Conservation (phyloP, 169 alveolate genomes). For the Miamiensis avidus region DNA sequence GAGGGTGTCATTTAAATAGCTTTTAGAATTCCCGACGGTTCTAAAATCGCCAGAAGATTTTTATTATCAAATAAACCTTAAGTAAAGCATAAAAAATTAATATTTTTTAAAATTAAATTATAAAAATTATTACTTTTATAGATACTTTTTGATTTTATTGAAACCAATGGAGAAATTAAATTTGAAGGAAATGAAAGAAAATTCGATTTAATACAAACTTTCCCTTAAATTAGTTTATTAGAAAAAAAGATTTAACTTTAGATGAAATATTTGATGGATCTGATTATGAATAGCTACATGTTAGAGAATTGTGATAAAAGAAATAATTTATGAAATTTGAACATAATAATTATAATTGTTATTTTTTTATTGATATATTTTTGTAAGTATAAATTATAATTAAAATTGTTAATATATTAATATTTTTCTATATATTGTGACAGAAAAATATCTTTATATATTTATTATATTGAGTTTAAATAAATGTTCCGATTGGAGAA, state of each 20-base stretch:
- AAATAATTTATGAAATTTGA: too few species aligned
- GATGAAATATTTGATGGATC: conserved; percentile 17
- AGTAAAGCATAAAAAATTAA: neutral
- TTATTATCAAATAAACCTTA: neutral
- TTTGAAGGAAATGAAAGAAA: conserved; percentile 17
- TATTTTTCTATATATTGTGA: too few species aligned
- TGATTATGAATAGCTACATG: conserved; percentile 7
- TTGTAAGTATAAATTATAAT: too few species aligned
- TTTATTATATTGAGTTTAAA: too few species aligned
- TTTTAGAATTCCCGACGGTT: conserved; percentile 21
- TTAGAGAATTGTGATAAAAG: conserved; percentile 13
- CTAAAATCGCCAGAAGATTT: conserved; percentile 10
- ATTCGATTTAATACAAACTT: conserved; percentile 19
- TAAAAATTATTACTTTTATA: neutral
- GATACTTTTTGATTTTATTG: conserved; percentile 12
- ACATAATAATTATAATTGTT: too few species aligned
- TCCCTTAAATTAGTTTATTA: neutral
- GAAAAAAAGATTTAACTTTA: neutral
- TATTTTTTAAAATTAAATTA: neutral
- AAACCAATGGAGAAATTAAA: conserved; percentile 13
- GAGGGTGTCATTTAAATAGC: conserved; percentile 8
- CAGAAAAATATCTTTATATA: too few species aligned
- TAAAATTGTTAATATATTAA: too few species aligned
- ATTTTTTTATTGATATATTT: too few species aligned
- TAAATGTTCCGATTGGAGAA: too few species aligned